phyloP scores from a whole-genome alignment of 2,329 filamentous ascomycete species.

The Trichoderma asperellum region DNA sequence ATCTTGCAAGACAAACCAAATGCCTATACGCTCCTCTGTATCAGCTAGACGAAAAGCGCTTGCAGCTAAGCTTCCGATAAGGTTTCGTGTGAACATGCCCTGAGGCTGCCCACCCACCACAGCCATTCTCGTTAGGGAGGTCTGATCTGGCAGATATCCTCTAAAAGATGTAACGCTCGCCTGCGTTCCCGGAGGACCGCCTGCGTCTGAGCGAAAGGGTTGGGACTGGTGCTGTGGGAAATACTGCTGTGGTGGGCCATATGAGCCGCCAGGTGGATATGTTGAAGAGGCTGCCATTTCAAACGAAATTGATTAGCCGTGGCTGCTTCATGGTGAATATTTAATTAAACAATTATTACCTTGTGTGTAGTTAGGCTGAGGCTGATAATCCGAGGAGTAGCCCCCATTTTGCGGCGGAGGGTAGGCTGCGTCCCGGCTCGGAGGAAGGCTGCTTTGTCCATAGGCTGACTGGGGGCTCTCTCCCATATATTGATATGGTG shows the following conservation, averaged over 20 bases:
- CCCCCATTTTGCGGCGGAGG: slow-evolving; percentile 36
- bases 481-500: slow-evolving; percentile 70
- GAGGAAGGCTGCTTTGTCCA: slow-evolving; percentile 44
- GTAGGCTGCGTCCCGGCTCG: slow-evolving; percentile 45
- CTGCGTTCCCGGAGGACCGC: slow-evolving; percentile 35
- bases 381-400: slow-evolving; percentile 43
- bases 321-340: neutral
- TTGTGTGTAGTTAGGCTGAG: slow-evolving; percentile 40
- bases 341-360: slow-evolving; percentile 36
- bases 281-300: slow-evolving; percentile 33
- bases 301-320: neutral
- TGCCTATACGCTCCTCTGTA: slow-evolving; percentile 76
- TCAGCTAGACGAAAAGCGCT: slow-evolving; percentile 86
- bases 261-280: slow-evolving; percentile 41
- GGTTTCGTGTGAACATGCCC: slow-evolving; percentile 91
- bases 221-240: slow-evolving; percentile 42
- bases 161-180: slow-evolving; percentile 38
- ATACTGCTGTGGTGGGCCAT: slow-evolving; percentile 45
- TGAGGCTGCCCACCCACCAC: slow-evolving; percentile 58
- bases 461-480: slow-evolving; percentile 38
- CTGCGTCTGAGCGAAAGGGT: slow-evolving; percentile 39
- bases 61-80: slow-evolving; percentile 89
- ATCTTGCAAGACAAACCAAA: slow-evolving; percentile 97
- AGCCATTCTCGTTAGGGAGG: slow-evolving; percentile 41
- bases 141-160: slow-evolving; percentile 40